Conservation (phyloP, 2,329 filamentous ascomycete genomes). For the Xylariales sp. region DNA sequence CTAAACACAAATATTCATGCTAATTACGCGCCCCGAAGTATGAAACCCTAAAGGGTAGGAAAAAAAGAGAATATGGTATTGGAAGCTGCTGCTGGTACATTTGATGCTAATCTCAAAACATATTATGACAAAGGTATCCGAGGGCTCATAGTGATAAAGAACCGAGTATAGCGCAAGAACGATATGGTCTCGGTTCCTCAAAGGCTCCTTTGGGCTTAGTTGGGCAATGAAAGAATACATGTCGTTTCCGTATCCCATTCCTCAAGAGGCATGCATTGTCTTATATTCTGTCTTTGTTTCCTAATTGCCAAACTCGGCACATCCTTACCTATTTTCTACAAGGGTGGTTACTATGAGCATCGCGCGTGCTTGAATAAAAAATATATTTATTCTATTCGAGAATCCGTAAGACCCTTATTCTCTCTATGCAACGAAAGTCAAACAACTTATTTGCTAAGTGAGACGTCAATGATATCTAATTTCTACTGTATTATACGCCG, state of each 20-base stretch:
- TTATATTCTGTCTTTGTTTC: background rate
- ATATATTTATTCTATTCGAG: too few species aligned
- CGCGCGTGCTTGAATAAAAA: too few species aligned
- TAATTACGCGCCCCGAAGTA: too few species aligned
- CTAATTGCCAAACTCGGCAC: background rate
- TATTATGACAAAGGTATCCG: background rate
- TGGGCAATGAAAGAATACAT: background rate
- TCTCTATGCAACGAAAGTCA: too few species aligned
- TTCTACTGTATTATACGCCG: too few species aligned
- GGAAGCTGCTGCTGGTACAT: background rate
- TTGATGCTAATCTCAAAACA: constrained; percentile 1
- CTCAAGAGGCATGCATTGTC: background rate
- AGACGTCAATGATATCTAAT: too few species aligned
- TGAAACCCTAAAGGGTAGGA: background rate
- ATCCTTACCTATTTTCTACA: background rate
- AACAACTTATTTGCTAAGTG: too few species aligned
- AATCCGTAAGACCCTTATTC: too few species aligned
- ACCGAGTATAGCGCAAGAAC: background rate
- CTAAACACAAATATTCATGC: background rate
- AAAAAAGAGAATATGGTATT: too few species aligned
- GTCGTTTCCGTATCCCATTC: constrained; percentile 24
- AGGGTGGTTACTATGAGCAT: too few species aligned
- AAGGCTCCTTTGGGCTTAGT: constrained; percentile 20
- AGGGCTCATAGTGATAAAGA: constrained; percentile 11
- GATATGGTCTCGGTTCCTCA: background rate